Evolutionary conservation across 176 grass and related monocot genomes (phyloP).

Genomic region (Phoenix dactylifera): DNA sequence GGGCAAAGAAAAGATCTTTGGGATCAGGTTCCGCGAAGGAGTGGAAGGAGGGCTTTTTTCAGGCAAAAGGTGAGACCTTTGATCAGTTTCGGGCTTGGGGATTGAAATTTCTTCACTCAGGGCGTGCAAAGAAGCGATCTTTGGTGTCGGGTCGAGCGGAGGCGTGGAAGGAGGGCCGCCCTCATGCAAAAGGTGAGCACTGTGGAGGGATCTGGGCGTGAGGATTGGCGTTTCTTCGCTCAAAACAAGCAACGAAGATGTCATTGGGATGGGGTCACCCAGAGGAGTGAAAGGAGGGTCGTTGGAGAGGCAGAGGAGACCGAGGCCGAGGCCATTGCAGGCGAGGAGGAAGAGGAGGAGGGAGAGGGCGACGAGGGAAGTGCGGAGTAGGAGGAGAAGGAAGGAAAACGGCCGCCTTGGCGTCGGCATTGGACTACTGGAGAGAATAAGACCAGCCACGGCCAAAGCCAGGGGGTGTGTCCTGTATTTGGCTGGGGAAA

Average conservation of each 20-base stretch:
- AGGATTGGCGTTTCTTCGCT: constrained; percentile 3
- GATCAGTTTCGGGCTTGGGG: background rate
- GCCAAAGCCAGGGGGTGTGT: background rate
- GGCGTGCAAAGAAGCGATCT: constrained; percentile 1
- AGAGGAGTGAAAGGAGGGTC: background rate
- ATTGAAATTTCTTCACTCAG: constrained; percentile 7
- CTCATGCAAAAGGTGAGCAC: background rate
- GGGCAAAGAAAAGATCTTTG: constrained; percentile 4
- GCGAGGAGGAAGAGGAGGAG: constrained; percentile 6
- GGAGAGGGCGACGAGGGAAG: constrained; percentile 10
- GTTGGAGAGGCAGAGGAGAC: background rate
- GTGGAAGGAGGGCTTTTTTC: background rate
- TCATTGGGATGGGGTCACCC: background rate
- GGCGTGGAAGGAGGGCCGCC: no score
- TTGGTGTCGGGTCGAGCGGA: background rate
- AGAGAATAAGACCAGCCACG: background rate
- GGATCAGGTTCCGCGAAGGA: background rate
- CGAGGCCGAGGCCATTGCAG: constrained; percentile 5
- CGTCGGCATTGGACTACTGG: constrained; percentile 2
- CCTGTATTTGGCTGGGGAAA: no score
- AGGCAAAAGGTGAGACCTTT: constrained; percentile 1
- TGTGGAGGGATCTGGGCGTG: background rate
- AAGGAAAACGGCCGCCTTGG: constrained; percentile 13
- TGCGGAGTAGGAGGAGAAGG: constrained; percentile 7
- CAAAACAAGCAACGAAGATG: constrained; percentile 1